A percentile compares a stretch with the other conserved stretches of the same genome.
Evolutionary conservation across 805 yeast genomes (phyloP).

Genomic region (Sugiyamaella mastotermitis): DNA sequence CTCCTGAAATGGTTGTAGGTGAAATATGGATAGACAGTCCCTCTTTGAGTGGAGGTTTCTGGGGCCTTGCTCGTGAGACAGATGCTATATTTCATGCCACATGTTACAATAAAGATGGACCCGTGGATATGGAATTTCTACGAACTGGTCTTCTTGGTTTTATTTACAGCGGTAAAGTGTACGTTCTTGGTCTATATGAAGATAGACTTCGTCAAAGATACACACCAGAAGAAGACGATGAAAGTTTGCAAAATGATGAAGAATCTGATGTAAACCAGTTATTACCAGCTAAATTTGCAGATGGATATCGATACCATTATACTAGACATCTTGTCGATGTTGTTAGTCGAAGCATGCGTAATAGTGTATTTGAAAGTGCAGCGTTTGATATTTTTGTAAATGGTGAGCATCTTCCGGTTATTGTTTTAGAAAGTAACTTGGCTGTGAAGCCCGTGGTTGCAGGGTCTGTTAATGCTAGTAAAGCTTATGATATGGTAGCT

Average conservation of each 20-base stretch:
- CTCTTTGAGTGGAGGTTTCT: constrained; percentile 83
- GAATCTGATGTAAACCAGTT: constrained; percentile 4
- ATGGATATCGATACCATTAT: constrained; percentile 59
- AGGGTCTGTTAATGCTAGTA: constrained; percentile 28
- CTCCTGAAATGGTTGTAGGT: constrained; percentile 76
- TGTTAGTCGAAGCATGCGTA: constrained; percentile 63
- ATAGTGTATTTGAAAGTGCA: constrained; percentile 81
- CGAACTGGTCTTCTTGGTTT: constrained; percentile 92
- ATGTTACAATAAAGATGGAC: constrained; percentile 67
- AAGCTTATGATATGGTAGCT: constrained; percentile 23
- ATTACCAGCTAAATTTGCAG: background rate
- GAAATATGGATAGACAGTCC: constrained; percentile 98
- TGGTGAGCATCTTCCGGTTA: constrained; percentile 76
- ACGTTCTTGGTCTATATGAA: constrained; percentile 82
- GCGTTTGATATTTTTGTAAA: constrained; percentile 80
- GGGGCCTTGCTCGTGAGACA: constrained; percentile 65
- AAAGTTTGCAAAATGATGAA: constrained; percentile 3
- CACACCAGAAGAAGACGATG: constrained; percentile 46
- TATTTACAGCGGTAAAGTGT: constrained; percentile 78
- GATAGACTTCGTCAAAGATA: constrained; percentile 79
- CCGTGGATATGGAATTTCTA: constrained; percentile 69
- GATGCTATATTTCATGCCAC: constrained; percentile 74
- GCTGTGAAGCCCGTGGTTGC: constrained; percentile 38
- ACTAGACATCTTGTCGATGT: constrained; percentile 83
- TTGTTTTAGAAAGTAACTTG: constrained; percentile 69